phyloP scores from a whole-genome alignment of 257 asterid genomes.

The Nicotiana paniculata region DNA sequence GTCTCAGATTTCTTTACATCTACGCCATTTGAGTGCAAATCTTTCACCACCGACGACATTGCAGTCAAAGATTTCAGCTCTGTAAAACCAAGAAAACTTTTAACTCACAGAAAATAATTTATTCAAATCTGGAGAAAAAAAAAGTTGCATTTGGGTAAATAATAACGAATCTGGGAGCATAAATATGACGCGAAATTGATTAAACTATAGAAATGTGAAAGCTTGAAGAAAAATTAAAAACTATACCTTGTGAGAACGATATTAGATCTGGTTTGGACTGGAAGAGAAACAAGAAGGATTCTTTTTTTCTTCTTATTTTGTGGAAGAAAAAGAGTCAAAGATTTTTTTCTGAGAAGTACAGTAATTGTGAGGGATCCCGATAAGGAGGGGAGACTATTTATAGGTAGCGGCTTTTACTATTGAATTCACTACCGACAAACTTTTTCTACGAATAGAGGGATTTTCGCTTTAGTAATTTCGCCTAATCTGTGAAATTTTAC shows the following conservation, averaged over 20 bases:
- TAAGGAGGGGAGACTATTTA: background rate
- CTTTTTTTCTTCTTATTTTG: background rate
- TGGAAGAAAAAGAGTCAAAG: conserved; percentile 7
- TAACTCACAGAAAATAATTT: background rate
- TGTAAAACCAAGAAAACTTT: background rate
- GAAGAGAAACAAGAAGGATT: background rate
- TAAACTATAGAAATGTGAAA: background rate
- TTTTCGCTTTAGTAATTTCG: background rate
- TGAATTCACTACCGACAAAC: background rate
- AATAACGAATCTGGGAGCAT: background rate
- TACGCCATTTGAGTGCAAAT: conserved; percentile 9
- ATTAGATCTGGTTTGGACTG: background rate
- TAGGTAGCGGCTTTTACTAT: background rate
- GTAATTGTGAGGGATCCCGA: conserved; percentile 3
- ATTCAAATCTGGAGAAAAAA: background rate
- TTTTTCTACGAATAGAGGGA: background rate
- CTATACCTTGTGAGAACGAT: background rate
- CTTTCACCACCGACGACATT: conserved; percentile 19
- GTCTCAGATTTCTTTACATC: background rate
- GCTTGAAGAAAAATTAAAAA: background rate
- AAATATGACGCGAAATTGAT: background rate
- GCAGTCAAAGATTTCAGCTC: background rate
- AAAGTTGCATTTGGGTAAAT: background rate
- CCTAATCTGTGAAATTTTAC: background rate
- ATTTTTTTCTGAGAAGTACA: background rate